Evolutionary conservation across 148 eudicot species (phyloP), one percentile per base, ranked within the genome.

Genomic region (Rhododendron ovatum): DNA sequence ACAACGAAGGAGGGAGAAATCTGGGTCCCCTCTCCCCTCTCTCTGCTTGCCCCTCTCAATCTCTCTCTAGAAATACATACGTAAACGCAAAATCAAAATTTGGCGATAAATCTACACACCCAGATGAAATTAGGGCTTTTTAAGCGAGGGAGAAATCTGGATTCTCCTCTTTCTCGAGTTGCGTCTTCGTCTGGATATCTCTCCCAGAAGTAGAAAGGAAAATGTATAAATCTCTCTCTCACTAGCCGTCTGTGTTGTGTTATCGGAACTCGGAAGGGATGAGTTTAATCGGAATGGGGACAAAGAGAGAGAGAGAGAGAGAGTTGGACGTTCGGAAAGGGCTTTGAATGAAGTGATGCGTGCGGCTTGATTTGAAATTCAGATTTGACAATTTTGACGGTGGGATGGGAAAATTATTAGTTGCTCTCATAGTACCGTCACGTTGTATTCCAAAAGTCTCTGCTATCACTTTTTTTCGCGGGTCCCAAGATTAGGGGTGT

Each of bases 1-100:
- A 80, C 61, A 69, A 4, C 79, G 35, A 83, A 4, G 35, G 61
- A 78, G 67, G 80, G 85, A 73, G 85, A 81, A 77, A 85, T 43
- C 61, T 78, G 48, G 53, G n/a, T 80, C 83, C 45, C 41, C 79
- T 69, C 78, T 7, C 22, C 82, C 33, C 41, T 2, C 30, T 39
- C n/a, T 76, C 80, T 17, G 1, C 48, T 74, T 35, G 24, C 43
- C 79, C 47, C n/a, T 75, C 41, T 75, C 79, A 30, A 35, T 75
- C 47, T 2, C 79, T 39, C 78, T 75, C 45, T 35, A 15, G 2
- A 18, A 18, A 8, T 75, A 39, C 79, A 20, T 37, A 7, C 20
- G 20, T 2, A 30, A 4, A 12, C 39, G 7, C 39, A 33, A 5
- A 8, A 30, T 71, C 9, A 33, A 5, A 8, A 30, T 71, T 33